phyloP scores from a whole-genome alignment of 208 protist genomes.

The Angomonas desouzai region DNA sequence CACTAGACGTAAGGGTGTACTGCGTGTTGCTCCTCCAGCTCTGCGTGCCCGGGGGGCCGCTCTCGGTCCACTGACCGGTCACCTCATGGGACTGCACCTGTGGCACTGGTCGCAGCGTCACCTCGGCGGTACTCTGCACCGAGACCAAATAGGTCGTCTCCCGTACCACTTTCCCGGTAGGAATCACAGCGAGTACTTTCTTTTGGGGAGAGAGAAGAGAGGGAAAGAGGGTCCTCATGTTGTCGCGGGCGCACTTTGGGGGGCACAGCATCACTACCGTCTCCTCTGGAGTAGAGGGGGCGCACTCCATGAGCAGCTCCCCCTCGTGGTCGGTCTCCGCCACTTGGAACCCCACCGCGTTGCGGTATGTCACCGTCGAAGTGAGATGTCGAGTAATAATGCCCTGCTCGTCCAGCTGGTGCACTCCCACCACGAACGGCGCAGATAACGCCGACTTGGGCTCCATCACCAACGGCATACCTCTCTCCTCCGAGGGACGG shows the following conservation, averaged over 20 bases:
- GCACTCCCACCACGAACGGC: slow-evolving; percentile 54
- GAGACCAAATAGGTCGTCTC: background rate
- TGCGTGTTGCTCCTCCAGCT: slow-evolving; percentile 87
- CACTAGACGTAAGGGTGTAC: slow-evolving; percentile 73
- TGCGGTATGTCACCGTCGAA: slow-evolving; percentile 45
- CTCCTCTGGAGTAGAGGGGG: slow-evolving; percentile 17
- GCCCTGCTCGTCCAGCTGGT: slow-evolving; percentile 69
- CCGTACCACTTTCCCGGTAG: background rate
- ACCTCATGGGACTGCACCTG: slow-evolving; percentile 18
- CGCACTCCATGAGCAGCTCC: slow-evolving; percentile 22
- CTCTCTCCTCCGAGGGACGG: background rate
- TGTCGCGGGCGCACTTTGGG: background rate
- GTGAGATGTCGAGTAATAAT: slow-evolving; percentile 43
- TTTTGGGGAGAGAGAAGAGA: background rate
- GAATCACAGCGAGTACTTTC: background rate
- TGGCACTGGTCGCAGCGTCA: background rate
- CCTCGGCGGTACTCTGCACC: background rate
- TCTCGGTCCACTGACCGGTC: slow-evolving; percentile 49
- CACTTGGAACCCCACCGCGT: slow-evolving; percentile 54
- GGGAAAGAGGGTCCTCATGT: background rate
- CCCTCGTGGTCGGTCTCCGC: slow-evolving; percentile 52
- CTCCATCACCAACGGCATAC: background rate
- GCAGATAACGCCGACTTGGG: slow-evolving; percentile 11
- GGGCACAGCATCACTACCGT: background rate
- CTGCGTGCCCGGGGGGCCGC: slow-evolving; percentile 41